phyloP scores from a whole-genome alignment of 805 yeast species.

The Alloascoidea africana region DNA sequence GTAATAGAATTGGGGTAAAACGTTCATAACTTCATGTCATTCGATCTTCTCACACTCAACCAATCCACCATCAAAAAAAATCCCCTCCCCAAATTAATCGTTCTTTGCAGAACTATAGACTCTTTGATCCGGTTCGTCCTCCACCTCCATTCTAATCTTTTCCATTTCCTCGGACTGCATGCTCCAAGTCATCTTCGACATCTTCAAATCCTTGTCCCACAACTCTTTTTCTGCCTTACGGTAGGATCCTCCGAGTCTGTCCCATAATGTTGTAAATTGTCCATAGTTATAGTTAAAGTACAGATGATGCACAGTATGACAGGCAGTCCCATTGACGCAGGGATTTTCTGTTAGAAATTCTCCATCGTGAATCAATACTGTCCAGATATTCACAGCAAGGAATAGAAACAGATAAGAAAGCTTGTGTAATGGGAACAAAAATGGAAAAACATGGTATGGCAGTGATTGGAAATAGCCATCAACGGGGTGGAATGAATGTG shows the following conservation, averaged over 20 bases:
- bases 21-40: too few relatives aligned
- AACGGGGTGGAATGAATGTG: constrained; percentile 83
- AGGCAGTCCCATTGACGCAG: constrained; percentile 76
- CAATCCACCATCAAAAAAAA: too few relatives aligned
- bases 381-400: constrained; percentile 79
- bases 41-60: too few relatives aligned
- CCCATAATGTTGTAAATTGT: constrained; percentile 83
- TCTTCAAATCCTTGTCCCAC: constrained; percentile 37
- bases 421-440: constrained; percentile 68
- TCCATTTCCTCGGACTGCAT: constrained; percentile 51
- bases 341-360: constrained; percentile 75
- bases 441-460: constrained; percentile 69
- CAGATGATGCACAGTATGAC: constrained; percentile 76
- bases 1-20: too few relatives aligned
- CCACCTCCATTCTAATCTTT: constrained; percentile 50
- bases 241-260: constrained; percentile 69
- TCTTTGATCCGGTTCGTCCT: constrained; percentile 49
- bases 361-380: constrained; percentile 86
- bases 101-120: constrained; percentile 23
- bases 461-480: constrained; percentile 72
- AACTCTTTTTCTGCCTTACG: constrained; percentile 68
- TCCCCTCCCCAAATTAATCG: background rate
- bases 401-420: constrained; percentile 53
- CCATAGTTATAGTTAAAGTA: constrained; percentile 83
- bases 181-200: constrained; percentile 42